Percentiles rank a stretch among this genome's conserved stretches.
These are phyloP conservation scores for Colletotrichum navitas DNA, from an alignment of 2,329 filamentous ascomycete genomes.

Conservation along the genomic window DNA sequence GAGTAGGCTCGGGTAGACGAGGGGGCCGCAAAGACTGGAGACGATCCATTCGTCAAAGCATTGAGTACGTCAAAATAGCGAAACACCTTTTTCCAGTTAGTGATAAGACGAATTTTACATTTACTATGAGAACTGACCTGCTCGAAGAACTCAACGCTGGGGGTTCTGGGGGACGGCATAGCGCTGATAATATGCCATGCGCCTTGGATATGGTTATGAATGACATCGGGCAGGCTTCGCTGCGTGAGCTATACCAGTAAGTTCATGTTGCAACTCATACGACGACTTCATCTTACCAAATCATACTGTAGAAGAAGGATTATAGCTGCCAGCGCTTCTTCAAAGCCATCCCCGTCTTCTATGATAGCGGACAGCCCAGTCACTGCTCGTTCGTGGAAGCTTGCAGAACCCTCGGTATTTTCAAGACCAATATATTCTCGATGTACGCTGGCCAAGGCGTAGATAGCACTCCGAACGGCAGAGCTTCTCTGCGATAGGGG, in stretches of 20 bases:
- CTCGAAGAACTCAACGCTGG: slow-evolving; percentile 37
- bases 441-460: slow-evolving; percentile 38
- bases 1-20: slow-evolving; percentile 24
- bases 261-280: neutral
- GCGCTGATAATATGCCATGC: slow-evolving; percentile 35
- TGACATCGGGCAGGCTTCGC: slow-evolving; percentile 23
- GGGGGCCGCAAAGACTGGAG: slow-evolving; percentile 29
- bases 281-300: slow-evolving; percentile 10
- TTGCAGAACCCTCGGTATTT: slow-evolving; percentile 32
- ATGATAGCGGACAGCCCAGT: slow-evolving; percentile 27
- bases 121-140: slow-evolving; percentile 11
- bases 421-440: slow-evolving; percentile 31
- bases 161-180: slow-evolving; percentile 17
- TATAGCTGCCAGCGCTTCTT: slow-evolving; percentile 37
- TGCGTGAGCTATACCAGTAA: slow-evolving; percentile 34
- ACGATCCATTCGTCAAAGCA: slow-evolving; percentile 28
- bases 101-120: neutral
- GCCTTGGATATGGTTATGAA: slow-evolving; percentile 30
- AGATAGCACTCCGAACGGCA: slow-evolving; percentile 38
- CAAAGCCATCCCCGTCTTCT: slow-evolving; percentile 37
- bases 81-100: slow-evolving; percentile 32
- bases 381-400: slow-evolving; percentile 36
- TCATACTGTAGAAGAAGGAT: slow-evolving; percentile 40
- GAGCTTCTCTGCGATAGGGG: slow-evolving; percentile 35
- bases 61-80: slow-evolving; percentile 41